Base-by-base conservation (phyloP, 2,329 filamentous ascomycete genomes). In the Hawksworthiomyces lignivorus region DNA sequence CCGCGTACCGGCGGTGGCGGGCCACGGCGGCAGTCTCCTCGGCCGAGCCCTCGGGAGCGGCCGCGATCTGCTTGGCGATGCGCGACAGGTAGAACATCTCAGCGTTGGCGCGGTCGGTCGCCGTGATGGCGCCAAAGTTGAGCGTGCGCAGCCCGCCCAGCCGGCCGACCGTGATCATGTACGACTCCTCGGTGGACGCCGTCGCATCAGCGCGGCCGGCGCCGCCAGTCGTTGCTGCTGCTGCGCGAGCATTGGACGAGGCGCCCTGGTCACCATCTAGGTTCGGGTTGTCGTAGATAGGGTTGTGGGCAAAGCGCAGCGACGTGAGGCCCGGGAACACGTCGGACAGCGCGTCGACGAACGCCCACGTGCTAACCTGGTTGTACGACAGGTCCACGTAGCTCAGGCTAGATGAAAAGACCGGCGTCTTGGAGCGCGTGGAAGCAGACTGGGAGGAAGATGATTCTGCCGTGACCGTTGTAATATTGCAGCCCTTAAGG, bases 81-180 rank as follows among this genome's bases (percentile, higher is more conserved):
- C 84, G 76, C 1, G 82, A 86, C 10, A 97, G 76, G 59, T 98
- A 98, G 60, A 94, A 98, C 55, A 90, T 82, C 53, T 97, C 92
- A 5, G 88, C 88, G 55, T 97, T 92, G 41, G 78, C 72, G 15
- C 90, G 79, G 58, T 97, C 89, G 31, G 82, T 77, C 1, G 69
- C 52, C 0, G 80, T 80, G 51, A 97, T 80, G 14, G 68, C 65
- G 48, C 80, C 80, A 58, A 85, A 87, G 57, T 92, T 92, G 22
- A 96, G 72, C 1, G 68, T 70, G 40, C 72, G 73, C 9, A 97
- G 72, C 2, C 67, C 65, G 1, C 75, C 72, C 2, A 96, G 68
- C 3, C 88, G 84, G 21, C 82, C 86, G 20, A 94, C 68, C 1
- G 86, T 87, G 36, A 96, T 73, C 85, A 95, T 94, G 64, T 88